A percentile compares a stretch with the other conserved stretches of the same genome.
Evolutionary conservation across 2,329 filamentous ascomycete genomes (phyloP).

Genomic region (Hypoxylon sp.): DNA sequence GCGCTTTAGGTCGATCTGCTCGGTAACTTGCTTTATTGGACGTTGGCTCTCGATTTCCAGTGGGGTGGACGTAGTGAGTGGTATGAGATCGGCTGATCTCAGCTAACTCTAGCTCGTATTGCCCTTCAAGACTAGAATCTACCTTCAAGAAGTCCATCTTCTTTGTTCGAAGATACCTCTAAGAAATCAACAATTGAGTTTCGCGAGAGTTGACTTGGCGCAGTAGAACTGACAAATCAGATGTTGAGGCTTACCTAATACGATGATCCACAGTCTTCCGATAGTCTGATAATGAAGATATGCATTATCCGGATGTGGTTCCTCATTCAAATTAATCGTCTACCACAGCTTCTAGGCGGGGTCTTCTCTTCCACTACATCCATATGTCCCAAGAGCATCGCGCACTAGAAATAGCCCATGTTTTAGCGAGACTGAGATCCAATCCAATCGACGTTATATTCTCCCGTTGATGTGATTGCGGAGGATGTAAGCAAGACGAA

Average conservation of each 20-base stretch:
- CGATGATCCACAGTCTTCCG: background rate
- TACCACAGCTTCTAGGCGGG: background rate
- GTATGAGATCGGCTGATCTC: slow-evolving; percentile 28
- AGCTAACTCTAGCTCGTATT: slow-evolving; percentile 19
- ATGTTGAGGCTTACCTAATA: background rate
- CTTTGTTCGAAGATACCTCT: background rate
- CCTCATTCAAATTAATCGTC: background rate
- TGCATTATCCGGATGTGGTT: background rate
- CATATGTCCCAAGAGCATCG: background rate
- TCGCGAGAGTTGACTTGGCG: background rate
- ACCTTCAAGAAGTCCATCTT: background rate
- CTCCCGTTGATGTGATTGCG: background rate
- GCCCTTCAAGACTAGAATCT: slow-evolving; percentile 1
- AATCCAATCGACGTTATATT: background rate
- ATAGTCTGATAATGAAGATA: background rate
- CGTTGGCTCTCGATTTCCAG: slow-evolving; percentile 13
- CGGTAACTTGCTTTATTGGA: slow-evolving; percentile 30
- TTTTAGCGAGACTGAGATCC: background rate
- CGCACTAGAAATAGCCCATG: background rate
- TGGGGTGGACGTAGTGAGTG: slow-evolving; percentile 25
- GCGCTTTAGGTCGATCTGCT: slow-evolving; percentile 29
- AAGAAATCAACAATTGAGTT: background rate
- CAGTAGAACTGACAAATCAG: background rate
- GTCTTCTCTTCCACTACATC: background rate
- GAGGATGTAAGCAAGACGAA: no score